Conservation (phyloP, 2,329 filamentous ascomycete genomes). For the Claviceps sp. region DNA sequence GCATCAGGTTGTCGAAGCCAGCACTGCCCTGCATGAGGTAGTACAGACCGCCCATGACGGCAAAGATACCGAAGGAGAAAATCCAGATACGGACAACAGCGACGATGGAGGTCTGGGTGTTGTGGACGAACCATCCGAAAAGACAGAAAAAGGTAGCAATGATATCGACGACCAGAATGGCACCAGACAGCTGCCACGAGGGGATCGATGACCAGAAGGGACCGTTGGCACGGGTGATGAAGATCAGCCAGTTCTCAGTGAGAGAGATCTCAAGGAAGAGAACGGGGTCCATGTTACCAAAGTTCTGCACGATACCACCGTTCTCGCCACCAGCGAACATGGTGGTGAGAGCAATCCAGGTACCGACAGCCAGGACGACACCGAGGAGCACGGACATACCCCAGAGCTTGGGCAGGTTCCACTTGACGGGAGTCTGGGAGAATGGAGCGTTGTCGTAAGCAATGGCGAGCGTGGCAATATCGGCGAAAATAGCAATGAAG, state of each 20-base stretch:
- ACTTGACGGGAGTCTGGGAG: conserved; percentile 78
- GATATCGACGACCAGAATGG: conserved; percentile 70
- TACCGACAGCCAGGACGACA: conserved; percentile 66
- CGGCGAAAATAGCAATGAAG: conserved; percentile 90
- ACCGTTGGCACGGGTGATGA: conserved; percentile 87
- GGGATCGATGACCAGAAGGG: conserved; percentile 85
- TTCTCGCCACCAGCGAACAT: conserved; percentile 57
- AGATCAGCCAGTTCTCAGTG: conserved; percentile 92
- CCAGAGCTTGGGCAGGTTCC: conserved; percentile 91
- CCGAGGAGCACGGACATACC: conserved; percentile 80
- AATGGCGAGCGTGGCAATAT: conserved; percentile 83
- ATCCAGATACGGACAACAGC: conserved; percentile 82
- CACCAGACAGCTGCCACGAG: conserved; percentile 69
- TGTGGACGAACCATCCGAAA: conserved; percentile 65
- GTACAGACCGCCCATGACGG: conserved; percentile 58
- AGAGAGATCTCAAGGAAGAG: conserved; percentile 84
- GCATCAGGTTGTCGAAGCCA: conserved; percentile 85
- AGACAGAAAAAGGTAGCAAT: conserved; percentile 75
- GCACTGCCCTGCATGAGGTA: conserved; percentile 71
- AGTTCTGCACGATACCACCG: conserved; percentile 82
- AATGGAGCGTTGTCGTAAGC: conserved; percentile 88
- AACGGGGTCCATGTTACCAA: conserved; percentile 67
- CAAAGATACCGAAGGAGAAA: conserved; percentile 83
- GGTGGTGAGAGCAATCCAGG: conserved; percentile 81
- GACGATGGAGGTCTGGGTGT: conserved; percentile 58